Base-by-base conservation (phyloP, 2,329 filamentous ascomycete genomes). In the Arthrinium phaeospermum region DNA sequence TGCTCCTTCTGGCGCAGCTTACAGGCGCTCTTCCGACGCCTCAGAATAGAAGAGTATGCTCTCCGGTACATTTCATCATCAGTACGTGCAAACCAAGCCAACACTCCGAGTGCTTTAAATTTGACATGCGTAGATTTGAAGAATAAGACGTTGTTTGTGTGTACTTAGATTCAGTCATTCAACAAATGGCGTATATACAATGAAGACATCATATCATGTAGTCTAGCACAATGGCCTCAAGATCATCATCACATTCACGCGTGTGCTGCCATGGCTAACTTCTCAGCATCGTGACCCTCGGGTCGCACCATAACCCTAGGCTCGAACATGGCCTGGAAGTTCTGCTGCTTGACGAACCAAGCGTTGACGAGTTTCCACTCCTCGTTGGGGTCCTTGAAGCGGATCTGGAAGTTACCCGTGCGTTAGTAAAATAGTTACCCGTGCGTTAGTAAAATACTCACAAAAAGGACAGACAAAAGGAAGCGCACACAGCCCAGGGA, bases 281-380 rank as follows among this genome's bases (percentile, higher is more conserved):
- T 57, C 47, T 70, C 47, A 6, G 47, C 47, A 41, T 51, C 68
- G 24, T 57, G 22, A 13, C 68, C 70, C 69, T 79, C 77, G 12
- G 84, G 83, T 74, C 81, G 79, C 1, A 88, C 82, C 30, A 88
- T 75, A 3, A 86, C 80, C 57, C 86, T 81, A 67, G 83, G 72
- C 67, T 82, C 79, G 70, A 89, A 87, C 61, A 80, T 81, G 22
- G 84, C 83, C 72, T 84, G 80, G 75, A 90, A 91, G 78, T 90
- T 86, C 37, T 85, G 83, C 77, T 91, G 89, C 80, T 90, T 89
- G 69, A 91, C 87, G 73, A 91, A 91, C 89, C 89, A 91, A 3
- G 89, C 87, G 75, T 91, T 91, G 68, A 88, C 85, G 27, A 90
- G 80, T 75, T 85, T 85, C 89, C 89, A 91, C 74, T 91, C 89